These are phyloP conservation scores for Silene conica DNA, from an alignment of 148 eudicot genomes.

Conservation along the genomic window DNA sequence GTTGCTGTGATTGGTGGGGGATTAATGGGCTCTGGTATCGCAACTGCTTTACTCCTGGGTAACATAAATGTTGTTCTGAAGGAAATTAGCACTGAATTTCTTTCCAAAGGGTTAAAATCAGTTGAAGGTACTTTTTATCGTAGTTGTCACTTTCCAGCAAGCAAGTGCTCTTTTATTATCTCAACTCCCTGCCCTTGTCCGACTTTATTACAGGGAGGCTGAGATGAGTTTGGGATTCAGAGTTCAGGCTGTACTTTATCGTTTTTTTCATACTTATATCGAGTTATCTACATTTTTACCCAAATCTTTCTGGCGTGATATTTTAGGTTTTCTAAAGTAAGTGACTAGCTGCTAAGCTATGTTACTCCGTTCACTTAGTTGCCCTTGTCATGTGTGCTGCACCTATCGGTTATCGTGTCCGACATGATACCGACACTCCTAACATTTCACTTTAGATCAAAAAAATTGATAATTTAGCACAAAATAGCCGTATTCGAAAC, in stretches of 20 bases:
- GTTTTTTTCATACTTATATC: background rate
- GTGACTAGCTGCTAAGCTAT: background rate
- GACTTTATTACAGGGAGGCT: background rate
- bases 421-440: too few relatives aligned
- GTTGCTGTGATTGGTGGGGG: conserved; percentile 98
- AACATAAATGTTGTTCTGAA: conserved; percentile 67
- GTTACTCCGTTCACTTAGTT: too few relatives aligned
- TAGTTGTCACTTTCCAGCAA: background rate
- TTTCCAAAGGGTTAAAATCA: conserved; percentile 65
- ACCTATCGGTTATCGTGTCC: too few relatives aligned
- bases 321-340: background rate
- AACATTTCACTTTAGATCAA: too few relatives aligned
- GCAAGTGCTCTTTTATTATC: background rate
- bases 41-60: conserved; percentile 78
- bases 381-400: too few relatives aligned
- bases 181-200: background rate
- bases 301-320: too few relatives aligned
- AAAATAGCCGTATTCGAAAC: too few relatives aligned
- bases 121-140: conserved; percentile 50
- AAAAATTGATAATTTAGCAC: too few relatives aligned
- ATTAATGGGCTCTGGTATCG: conserved; percentile 96
- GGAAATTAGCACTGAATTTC: conserved; percentile 79
- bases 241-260: background rate
- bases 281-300: background rate
- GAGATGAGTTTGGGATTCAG: background rate